phyloP scores from a whole-genome alignment of 768 basidiomycete genomes.

The Lentinula sp. region DNA sequence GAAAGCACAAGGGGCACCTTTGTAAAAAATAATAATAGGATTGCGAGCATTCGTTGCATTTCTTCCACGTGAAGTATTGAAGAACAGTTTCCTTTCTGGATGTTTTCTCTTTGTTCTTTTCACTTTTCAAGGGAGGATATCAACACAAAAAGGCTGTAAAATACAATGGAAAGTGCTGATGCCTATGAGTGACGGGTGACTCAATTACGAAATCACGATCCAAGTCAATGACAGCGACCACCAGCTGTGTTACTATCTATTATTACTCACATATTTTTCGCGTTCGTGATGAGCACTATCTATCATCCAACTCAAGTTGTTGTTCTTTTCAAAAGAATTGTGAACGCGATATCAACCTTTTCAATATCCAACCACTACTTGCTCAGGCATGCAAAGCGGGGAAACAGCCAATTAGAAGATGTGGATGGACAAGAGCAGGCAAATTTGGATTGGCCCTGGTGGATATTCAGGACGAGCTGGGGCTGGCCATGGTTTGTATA shows the following conservation, averaged over 20 bases:
- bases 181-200: neutral
- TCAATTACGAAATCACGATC: neutral
- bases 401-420: constrained; percentile 1
- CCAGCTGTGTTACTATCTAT: neutral
- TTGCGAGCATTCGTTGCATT: too few relatives aligned
- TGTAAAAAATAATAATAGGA: neutral
- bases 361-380: constrained; percentile 66
- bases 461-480: constrained; percentile 5
- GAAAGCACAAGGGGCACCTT: neutral
- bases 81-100: neutral
- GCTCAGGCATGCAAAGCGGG: constrained; percentile 17
- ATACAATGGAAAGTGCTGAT: neutral
- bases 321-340: constrained; percentile 55
- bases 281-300: constrained; percentile 31
- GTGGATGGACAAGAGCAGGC: constrained; percentile 1
- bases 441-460: neutral
- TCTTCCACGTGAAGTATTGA: neutral
- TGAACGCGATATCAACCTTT: constrained; percentile 63
- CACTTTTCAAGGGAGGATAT: neutral
- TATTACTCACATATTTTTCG: neutral
- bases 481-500: constrained; percentile 8
- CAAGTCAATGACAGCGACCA: neutral
- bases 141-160: neutral
- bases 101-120: neutral
- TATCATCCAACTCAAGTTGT: constrained; percentile 56